phyloP scores from a whole-genome alignment of 495 filamentous ascomycete genomes.

The Neurospora sp. region DNA sequence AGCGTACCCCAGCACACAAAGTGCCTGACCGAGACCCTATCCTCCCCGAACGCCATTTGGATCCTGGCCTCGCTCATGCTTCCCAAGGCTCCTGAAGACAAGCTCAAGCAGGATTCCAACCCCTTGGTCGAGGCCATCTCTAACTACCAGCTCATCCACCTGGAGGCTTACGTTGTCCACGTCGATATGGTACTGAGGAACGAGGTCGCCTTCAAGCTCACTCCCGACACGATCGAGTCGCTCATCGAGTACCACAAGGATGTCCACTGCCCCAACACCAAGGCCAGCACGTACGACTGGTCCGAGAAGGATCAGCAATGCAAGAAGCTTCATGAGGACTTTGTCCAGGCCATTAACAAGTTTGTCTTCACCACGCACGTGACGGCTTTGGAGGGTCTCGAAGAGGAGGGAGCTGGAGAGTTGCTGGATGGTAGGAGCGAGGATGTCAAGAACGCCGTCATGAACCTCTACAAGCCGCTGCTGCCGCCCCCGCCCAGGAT shows the following conservation, averaged over 20 bases:
- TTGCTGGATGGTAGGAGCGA: conserved; percentile 84
- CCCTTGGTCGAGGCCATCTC: conserved; percentile 83
- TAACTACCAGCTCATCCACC: conserved; percentile 89
- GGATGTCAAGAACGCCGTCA: conserved; percentile 83
- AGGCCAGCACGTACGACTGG: conserved; percentile 88
- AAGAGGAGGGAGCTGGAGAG: conserved; percentile 95
- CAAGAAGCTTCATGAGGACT: conserved; percentile 97
- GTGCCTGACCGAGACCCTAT: conserved; percentile 94
- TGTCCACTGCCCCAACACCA: conserved; percentile 83
- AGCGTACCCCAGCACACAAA: conserved; percentile 92
- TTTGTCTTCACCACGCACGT: conserved; percentile 91
- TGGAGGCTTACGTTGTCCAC: conserved; percentile 97
- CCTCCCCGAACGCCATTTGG: conserved; percentile 89
- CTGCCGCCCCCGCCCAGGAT: conserved; percentile 88
- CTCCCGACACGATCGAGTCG: conserved; percentile 89
- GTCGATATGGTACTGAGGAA: conserved; percentile 98
- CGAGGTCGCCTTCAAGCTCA: conserved; percentile 97
- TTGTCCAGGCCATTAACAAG: conserved; percentile 93
- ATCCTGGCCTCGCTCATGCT: conserved; percentile 90
- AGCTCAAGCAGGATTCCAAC: conserved; percentile 76
- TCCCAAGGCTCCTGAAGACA: conserved; percentile 78
- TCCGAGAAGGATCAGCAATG: conserved; percentile 91
- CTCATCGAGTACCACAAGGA: conserved; percentile 97
- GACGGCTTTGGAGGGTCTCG: conserved; percentile 84
- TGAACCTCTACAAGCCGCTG: conserved; percentile 77